Percentiles rank a stretch among this genome's conserved stretches.
phyloP scores from a whole-genome alignment of 2,329 filamentous ascomycete genomes.

The Mycosphaerella sp. region DNA sequence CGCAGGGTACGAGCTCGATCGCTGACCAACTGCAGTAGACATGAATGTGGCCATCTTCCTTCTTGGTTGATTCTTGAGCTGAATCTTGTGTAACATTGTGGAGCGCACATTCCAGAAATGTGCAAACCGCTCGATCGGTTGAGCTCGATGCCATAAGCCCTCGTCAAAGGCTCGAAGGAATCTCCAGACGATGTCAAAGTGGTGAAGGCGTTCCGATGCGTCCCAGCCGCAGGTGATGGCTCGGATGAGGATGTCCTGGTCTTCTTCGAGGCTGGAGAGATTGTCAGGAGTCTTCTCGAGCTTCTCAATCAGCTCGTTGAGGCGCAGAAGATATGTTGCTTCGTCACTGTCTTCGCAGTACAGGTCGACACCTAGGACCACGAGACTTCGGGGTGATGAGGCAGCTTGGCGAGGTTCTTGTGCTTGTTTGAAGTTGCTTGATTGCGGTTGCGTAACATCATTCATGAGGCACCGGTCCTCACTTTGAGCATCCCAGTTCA shows the following conservation, averaged over 20 bases:
- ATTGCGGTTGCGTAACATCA: conserved; percentile 3
- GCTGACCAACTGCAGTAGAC: conserved; percentile 14
- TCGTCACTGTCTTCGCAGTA: conserved; percentile 18
- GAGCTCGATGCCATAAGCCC: conserved; percentile 21
- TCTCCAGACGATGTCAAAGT: conserved; percentile 23
- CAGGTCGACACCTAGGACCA: conserved; percentile 18
- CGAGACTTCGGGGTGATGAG: conserved; percentile 15
- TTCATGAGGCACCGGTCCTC: conserved; percentile 15
- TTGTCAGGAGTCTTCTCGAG: conserved; percentile 19
- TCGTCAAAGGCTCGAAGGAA: conserved; percentile 22
- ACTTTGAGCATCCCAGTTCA: conserved; percentile 13
- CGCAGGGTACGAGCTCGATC: conserved; percentile 6
- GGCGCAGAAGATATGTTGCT: conserved; percentile 17
- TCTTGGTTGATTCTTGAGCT: conserved; percentile 19
- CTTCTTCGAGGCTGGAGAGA: conserved; percentile 14
- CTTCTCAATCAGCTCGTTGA: conserved; percentile 17
- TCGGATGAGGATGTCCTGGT: conserved; percentile 21
- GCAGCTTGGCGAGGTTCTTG: conserved; percentile 1
- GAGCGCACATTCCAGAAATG: conserved; percentile 19
- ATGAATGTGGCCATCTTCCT: conserved; percentile 12
- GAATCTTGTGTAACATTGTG: conserved; percentile 21
- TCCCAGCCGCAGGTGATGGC: conserved; percentile 20
- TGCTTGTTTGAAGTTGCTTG: conserved; percentile 1
- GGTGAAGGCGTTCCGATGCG: conserved; percentile 20
- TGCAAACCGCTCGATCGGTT: conserved; percentile 15